Percentiles rank a stretch among this genome's conserved stretches.
Conservation (phyloP, 2,329 filamentous ascomycete genomes). For the Thermothelomyces thermophilus region DNA sequence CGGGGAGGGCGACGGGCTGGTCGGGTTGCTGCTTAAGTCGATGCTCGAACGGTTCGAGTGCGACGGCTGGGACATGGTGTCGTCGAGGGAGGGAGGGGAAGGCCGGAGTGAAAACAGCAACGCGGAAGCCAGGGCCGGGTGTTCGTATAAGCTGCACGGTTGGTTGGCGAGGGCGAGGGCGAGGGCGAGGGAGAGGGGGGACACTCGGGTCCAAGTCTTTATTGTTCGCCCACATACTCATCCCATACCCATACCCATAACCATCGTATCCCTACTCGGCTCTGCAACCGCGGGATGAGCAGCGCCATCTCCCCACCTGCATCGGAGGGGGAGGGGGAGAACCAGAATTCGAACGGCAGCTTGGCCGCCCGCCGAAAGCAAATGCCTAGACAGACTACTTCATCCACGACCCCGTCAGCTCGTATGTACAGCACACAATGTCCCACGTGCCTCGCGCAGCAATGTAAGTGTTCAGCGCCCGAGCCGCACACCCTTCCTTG, state of each 20-base stretch:
- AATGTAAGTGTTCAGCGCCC: slow-evolving; percentile 5
- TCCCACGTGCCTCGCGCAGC: too few species aligned
- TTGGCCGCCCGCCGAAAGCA: too few species aligned
- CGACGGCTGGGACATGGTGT: slow-evolving; percentile 13
- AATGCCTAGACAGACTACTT: not conserved
- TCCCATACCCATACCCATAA: too few species aligned
- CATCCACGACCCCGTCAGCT: not conserved
- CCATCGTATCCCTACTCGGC: too few species aligned
- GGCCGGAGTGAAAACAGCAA: not conserved
- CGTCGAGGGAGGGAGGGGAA: not conserved
- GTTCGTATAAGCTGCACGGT: slow-evolving; percentile 3
- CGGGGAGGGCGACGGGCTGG: slow-evolving; percentile 17
- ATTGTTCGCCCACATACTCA: too few species aligned
- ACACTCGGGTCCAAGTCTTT: too few species aligned
- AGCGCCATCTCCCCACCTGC: too few species aligned
- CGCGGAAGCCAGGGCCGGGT: not conserved
- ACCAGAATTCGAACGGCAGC: too few species aligned
- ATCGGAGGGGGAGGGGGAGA: too few species aligned
- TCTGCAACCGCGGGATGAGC: too few species aligned
- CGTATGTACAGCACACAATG: too few species aligned
- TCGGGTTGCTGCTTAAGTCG: slow-evolving; percentile 11
- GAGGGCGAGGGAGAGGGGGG: too few species aligned
- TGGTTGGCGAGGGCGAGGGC: not conserved
- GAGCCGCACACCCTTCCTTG: slow-evolving; percentile 10
- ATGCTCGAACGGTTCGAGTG: slow-evolving; percentile 10